phyloP scores from a whole-genome alignment of 805 yeast species.

The Schwanniomyces pseudopolymorphus region DNA sequence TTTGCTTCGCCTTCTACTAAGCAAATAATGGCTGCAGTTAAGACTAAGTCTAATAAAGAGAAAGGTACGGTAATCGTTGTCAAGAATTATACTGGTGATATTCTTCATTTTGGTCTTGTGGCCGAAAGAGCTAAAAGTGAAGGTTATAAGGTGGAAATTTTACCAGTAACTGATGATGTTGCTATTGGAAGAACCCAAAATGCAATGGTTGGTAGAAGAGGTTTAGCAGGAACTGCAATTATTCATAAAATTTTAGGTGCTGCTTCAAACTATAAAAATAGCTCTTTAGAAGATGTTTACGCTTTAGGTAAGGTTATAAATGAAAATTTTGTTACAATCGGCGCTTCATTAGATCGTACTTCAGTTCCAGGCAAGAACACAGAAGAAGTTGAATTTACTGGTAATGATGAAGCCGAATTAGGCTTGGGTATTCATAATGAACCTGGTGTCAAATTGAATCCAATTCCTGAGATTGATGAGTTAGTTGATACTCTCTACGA shows the following conservation, averaged over 20 bases:
- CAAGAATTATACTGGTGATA: slow-evolving; percentile 94
- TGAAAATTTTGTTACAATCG: slow-evolving; percentile 75
- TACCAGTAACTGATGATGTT: slow-evolving; percentile 87
- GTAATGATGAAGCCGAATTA: slow-evolving; percentile 69
- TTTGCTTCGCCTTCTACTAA: slow-evolving; percentile 95
- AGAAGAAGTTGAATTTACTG: slow-evolving; percentile 47
- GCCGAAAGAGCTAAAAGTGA: slow-evolving; percentile 82
- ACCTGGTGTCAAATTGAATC: slow-evolving; percentile 67
- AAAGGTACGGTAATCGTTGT: slow-evolving; percentile 78
- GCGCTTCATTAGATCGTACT: slow-evolving; percentile 86
- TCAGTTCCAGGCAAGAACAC: slow-evolving; percentile 75
- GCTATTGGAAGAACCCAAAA: slow-evolving; percentile 91
- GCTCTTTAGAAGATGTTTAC: slow-evolving; percentile 49
- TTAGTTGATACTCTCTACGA: slow-evolving; percentile 58
- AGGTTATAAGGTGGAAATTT: slow-evolving; percentile 70
- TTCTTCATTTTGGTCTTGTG: slow-evolving; percentile 88
- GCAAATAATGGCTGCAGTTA: slow-evolving; percentile 73
- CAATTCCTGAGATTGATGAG: slow-evolving; percentile 69
- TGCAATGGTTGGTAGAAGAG: slow-evolving; percentile 91
- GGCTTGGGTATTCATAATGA: slow-evolving; percentile 98
- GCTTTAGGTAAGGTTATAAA: slow-evolving; percentile 61
- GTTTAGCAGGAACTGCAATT: slow-evolving; percentile 85
- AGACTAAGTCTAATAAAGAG: slow-evolving; percentile 48
- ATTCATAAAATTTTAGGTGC: slow-evolving; percentile 88
- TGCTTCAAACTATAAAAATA: slow-evolving; percentile 44